Percentiles rank a stretch among this genome's conserved stretches.
Evolutionary conservation across 495 filamentous ascomycete species (phyloP).

Genomic region (Penicillium waksmanii): DNA sequence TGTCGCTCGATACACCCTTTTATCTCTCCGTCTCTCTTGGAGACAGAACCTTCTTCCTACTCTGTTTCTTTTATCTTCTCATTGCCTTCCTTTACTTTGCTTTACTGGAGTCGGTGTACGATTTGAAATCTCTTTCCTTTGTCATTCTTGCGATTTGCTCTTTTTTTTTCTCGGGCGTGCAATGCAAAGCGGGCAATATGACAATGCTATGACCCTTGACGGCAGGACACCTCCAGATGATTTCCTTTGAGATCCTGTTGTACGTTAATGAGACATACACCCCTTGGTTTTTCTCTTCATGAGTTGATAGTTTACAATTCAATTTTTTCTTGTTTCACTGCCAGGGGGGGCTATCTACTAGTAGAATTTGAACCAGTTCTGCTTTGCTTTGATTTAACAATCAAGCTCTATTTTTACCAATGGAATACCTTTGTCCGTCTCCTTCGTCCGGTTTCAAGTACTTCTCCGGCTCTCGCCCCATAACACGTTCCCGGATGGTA

Average conservation of each 20-base stretch:
- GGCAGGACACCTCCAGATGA: conserved; percentile 31
- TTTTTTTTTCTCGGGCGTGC: conserved; percentile 24
- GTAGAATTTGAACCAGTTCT: too few relatives aligned
- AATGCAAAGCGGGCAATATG: conserved; percentile 18
- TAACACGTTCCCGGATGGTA: too few relatives aligned
- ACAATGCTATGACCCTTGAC: conserved; percentile 31
- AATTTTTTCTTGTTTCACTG: conserved; percentile 6
- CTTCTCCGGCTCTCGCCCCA: too few relatives aligned
- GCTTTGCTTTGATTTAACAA: too few relatives aligned
- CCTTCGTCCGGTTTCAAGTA: too few relatives aligned
- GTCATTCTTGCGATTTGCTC: conserved; percentile 19
- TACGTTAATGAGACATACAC: conserved; percentile 45
- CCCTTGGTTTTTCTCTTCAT: conserved; percentile 28
- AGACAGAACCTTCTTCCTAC: background rate
- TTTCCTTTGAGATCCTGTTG: conserved; percentile 32
- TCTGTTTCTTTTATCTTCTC: conserved; percentile 16
- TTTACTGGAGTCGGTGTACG: conserved; percentile 32
- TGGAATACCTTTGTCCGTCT: too few relatives aligned
- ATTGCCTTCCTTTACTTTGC: conserved; percentile 11
- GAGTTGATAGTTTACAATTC: conserved; percentile 34
- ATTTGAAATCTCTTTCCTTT: conserved; percentile 16
- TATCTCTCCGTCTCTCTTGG: conserved; percentile 12
- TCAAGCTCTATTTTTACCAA: too few relatives aligned
- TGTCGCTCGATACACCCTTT: conserved; percentile 15
- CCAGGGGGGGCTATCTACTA: too few relatives aligned